phyloP scores from a whole-genome alignment of 2,329 filamentous ascomycete species.

The Grosmannia penicillata region DNA sequence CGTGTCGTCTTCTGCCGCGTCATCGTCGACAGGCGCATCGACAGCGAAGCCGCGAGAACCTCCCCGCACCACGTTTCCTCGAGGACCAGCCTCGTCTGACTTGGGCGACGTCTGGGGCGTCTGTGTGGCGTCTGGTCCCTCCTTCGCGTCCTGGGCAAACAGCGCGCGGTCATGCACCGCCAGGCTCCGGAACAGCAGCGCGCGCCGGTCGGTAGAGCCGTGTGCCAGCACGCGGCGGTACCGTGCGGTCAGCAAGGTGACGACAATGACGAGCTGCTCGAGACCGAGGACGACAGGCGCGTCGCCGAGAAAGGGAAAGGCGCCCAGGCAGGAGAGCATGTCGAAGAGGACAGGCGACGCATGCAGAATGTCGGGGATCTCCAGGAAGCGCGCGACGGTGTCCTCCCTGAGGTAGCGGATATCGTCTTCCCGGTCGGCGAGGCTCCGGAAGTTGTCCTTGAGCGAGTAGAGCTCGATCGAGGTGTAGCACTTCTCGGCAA shows the following conservation, averaged over 20 bases:
- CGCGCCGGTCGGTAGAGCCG: conserved; percentile 41
- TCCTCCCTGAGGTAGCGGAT: conserved; percentile 55
- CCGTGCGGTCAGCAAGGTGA: conserved; percentile 57
- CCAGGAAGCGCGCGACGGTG: conserved; percentile 56
- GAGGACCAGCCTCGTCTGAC: no score
- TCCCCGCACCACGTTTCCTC: conserved; percentile 6
- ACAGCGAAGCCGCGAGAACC: conserved; percentile 31
- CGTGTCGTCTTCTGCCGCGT: conserved; percentile 34
- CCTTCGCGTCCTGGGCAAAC: conserved; percentile 15
- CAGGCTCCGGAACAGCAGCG: conserved; percentile 55
- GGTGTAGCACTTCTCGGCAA: conserved; percentile 56
- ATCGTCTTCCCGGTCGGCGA: conserved; percentile 48
- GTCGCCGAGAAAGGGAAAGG: conserved; percentile 58
- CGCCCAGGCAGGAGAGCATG: conserved; percentile 55
- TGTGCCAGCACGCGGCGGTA: conserved; percentile 48
- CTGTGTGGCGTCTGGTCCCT: conserved; percentile 5
- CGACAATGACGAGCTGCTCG: conserved; percentile 55
- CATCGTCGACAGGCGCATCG: conserved; percentile 27
- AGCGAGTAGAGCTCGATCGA: conserved; percentile 59
- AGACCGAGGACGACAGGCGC: conserved; percentile 56
- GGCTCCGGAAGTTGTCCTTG: conserved; percentile 55
- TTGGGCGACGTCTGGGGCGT: no score
- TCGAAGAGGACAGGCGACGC: conserved; percentile 57
- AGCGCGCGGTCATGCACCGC: conserved; percentile 53
- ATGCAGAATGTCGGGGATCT: conserved; percentile 54